Conservation (phyloP, 2,329 filamentous ascomycete genomes). For the Xylariomycetidae sp. region DNA sequence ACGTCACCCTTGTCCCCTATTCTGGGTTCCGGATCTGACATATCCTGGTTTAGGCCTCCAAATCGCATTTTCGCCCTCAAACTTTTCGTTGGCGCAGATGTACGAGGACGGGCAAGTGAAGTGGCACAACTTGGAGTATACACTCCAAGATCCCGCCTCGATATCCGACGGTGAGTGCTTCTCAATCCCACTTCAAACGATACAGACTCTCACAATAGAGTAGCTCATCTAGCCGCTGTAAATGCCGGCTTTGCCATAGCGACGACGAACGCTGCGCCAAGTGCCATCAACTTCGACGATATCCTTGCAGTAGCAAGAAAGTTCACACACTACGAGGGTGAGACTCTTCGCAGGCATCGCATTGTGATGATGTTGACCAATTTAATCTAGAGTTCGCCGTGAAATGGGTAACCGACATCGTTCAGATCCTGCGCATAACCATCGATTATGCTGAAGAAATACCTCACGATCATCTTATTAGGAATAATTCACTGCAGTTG, state of each 20-base stretch:
- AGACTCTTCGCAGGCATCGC: conserved; percentile 8
- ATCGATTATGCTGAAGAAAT: conserved; percentile 78
- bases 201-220: not conserved
- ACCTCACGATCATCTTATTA: conserved; percentile 64
- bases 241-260: conserved; percentile 56
- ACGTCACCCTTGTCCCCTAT: conserved; percentile 20
- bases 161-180: conserved; percentile 42
- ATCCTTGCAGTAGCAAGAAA: conserved; percentile 63
- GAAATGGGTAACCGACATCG: conserved; percentile 60
- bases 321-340: conserved; percentile 32
- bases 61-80: conserved; percentile 55
- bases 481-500: conserved; percentile 66
- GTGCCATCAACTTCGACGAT: conserved; percentile 58
- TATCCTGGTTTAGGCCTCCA: conserved; percentile 41
- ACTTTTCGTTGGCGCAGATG: conserved; percentile 52
- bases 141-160: conserved; percentile 40
- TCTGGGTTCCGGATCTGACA: conserved; percentile 5
- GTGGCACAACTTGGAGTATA: conserved; percentile 52
- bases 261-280: conserved; percentile 38
- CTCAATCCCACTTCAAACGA: not conserved
- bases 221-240: conserved; percentile 50
- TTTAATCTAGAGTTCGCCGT: conserved; percentile 46
- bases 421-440: conserved; percentile 63
- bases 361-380: conserved; percentile 2
- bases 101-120: conserved; percentile 52